Base-by-base conservation (phyloP, 805 yeast genomes). In the Hemisphaericaspora nanyangensis region DNA sequence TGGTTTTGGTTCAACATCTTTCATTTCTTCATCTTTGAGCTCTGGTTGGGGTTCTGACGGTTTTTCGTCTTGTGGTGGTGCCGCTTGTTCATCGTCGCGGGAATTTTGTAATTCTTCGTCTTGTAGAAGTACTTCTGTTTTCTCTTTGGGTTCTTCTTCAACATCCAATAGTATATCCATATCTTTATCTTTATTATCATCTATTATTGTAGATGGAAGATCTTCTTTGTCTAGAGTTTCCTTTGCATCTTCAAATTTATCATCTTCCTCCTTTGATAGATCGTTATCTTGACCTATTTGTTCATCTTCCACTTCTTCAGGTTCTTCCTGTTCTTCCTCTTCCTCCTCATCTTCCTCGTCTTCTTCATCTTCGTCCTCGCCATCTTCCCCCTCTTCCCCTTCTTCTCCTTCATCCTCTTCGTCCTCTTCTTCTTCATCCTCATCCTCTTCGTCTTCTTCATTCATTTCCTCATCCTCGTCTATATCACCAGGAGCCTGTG, bases 391-490 rank as follows among this genome's bases (percentile, higher is more conserved):
- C 27, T 44, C 47, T 7, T 48, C 46, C n/a, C 48, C 49, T 7
- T 41, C 49, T 25, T 39, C 43, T 25, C 49, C 50, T 30, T 51
- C 48, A 38, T 48, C 45, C 8, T 43, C 51, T 8, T 44, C 55
- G 18, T 46, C 55, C 7, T 44, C 49, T 12, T 44, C 56, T 7
- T 37, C 49, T n/a, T 45, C 46, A 22, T 36, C 49, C 17, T 41
- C 54, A 3, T 45, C 55, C 7, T 39, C 50, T 4, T 40, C 59
- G 15, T 44, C 41, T 34, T 25, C 22, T 34, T 41, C 15, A 37
- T 47, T n/a, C 39, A 37, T 48, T 7, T 46, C 56, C 2, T 48
- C 58, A 1, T 48, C 57, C 2, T 51, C 59, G 1, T 44, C 60
- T 6, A 51, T 57, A 3, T 49, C 61, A 8, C 49, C 60, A 6